Base-by-base conservation (phyloP, 2,329 filamentous ascomycete species). In the Neofusicoccum umdonicola region DNA sequence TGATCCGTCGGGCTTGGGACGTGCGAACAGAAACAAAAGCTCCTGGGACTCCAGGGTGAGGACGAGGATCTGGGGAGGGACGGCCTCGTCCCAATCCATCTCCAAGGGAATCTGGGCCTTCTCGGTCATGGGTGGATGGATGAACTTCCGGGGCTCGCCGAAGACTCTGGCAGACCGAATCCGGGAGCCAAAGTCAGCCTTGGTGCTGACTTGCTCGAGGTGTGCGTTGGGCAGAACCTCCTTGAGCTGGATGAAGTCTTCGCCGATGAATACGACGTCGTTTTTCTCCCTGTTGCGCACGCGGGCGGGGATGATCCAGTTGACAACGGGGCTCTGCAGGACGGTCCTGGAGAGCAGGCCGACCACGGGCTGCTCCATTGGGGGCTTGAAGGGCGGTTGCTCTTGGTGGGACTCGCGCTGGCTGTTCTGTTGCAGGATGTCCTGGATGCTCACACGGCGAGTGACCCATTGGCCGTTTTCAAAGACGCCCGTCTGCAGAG, bases 201-300 rank as follows among this genome's bases (percentile, higher is more conserved):
- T 96, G 66, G 86, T 85, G n/a, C 85, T 82, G n/a, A 97, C 82
- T 71, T 92, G 87, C 68, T 51, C 86, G 27, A 97, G 83, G 71
- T 90, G 88, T 1, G 88, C 88, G 72, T 90, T 86, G 50, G 82
- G 81, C 4, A 83, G 82, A 2, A 95, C 84, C 74, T 96, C 90
- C 70, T 88, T 90, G 68, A 98, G 87, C 69, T 94, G 89, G 50
- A 99, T 85, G 70, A 87, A 91, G 67, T 90, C 85, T 69, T 96
- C 90, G 62, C 93, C 91, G 65, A 99, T 84, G 70, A 97, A 92
- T 42, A 93, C 89, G 68, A 97, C 87, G 79, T 98, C 93, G 69
- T 95, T 93, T 66, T 88, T 82, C 48, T 83, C 77, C 60, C 83
- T 82, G 63, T 88, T 88, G 65, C 93, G 85, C 66, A 98, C 81